Evolutionary conservation across 495 filamentous ascomycete species (phyloP), one percentile per base, ranked within the genome.

Genomic region (Neurospora hispaniola): DNA sequence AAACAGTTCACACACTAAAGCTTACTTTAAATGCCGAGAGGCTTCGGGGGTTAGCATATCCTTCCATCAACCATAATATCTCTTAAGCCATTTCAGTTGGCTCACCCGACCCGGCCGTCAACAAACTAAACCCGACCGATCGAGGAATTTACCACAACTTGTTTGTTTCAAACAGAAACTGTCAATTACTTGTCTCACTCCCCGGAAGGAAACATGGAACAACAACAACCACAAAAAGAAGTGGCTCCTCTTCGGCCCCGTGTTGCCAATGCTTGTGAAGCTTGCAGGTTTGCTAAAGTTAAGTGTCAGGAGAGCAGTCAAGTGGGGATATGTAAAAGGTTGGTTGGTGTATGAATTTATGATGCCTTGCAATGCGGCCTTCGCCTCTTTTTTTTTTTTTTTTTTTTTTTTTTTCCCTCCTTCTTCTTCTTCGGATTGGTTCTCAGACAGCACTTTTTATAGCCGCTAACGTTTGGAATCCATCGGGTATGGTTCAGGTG

Each of bases 251-350:
- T 76, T 27, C 76, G 74, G 16, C 71, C 77, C 16, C 74, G 83
- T 70, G 78, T 84, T 70, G 78, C 78, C 42, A 82, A 83, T 72
- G 84, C 84, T 35, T 86, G 84, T 42, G 84, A 85, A 73, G 83
- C 84, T 1, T 86, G 84, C 73, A 77, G 84, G 66, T 78, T 75
- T 18, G 82, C 83, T 42, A 86, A 86, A 75, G 75, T 85, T 4
- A 84, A 81, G 69, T 86, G 84, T 73, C 83, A 84, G 72, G 74
- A 80, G 3, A 82, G 81, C 40, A 74, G 76, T 16, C 81, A 84
- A 71, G 72, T 80, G 18, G 81, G 80, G 9, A 84, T 85, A 48
- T 86, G 84, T 75, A 83, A 81, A 75, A 81, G 83, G 84, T 85
- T 80, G 75, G 78, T 43, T 46, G 14, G 18, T 31, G 46, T 41